Evolutionary conservation across 768 basidiomycete species (phyloP), one percentile per base, ranked within the genome.

Genomic region (Leccinum obscurum): DNA sequence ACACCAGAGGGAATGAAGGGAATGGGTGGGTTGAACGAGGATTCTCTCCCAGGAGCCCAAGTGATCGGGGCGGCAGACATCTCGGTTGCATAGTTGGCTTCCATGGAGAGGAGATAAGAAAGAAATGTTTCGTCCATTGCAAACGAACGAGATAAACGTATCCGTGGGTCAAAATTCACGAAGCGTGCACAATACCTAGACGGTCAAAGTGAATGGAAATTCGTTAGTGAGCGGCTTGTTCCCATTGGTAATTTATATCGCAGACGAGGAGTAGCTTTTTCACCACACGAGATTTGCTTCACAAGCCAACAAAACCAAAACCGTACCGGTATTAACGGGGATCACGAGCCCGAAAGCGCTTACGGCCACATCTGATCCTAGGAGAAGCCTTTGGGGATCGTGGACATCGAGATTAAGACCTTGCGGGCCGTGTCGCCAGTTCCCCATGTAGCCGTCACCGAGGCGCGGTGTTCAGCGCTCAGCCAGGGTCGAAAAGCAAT

Each of bases 391-490:
- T 15, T 8, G 28, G 32, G 32, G 5, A 26, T 30, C 17, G 24
- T 48, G 22, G 34, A 35, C 30, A 9, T 14, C 9, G 51, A 53
- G 55, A 64, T 64, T 54, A 55, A 64, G 54, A 46, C 51, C 54
- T 56, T 50, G 44, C 35, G 49, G 30, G 17, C 17, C 26, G 14
- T 35, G 28, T 34, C 54, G 13, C 20, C 28, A 32, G 14, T n/a
- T 26, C 49, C 48, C 10, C 51, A 20, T 44, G 41, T 44, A 44
- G 28, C 28, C 2, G 22, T 49, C 57, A 48, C 20, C 35, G 28
- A 52, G 55, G 54, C 34, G 15, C 34, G 28, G 44, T 20, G 37
- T 6, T 13, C 22, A 41, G 6, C 30, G 37, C 4, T 13, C 22
- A 41, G 6, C 30, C 48, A 50, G 54, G 48, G 13, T 34, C 54